Conservation (phyloP, 2,329 filamentous ascomycete genomes). For the Aspergillus udagawae region DNA sequence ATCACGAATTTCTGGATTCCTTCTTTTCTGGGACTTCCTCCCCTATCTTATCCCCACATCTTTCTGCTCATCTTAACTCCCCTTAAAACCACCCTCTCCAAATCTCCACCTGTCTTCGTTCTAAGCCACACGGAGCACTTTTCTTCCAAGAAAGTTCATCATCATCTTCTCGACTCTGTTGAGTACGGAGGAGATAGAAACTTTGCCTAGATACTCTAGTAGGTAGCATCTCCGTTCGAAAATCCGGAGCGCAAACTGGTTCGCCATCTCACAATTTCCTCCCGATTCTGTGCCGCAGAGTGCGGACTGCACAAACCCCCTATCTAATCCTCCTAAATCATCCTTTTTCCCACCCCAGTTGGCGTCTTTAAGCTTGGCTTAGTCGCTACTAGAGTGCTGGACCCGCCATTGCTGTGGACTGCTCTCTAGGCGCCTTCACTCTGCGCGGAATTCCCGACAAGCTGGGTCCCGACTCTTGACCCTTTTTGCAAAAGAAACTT, state of each 20-base stretch:
- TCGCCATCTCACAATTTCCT: not conserved
- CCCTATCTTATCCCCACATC: not conserved
- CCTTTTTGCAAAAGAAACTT: conserved; percentile 25
- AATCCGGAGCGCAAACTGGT: not conserved
- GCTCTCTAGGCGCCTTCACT: conserved; percentile 20
- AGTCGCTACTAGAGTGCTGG: conserved; percentile 15
- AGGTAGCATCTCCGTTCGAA: not conserved
- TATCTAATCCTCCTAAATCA: conserved; percentile 17
- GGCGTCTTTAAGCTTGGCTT: conserved; percentile 26
- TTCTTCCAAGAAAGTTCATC: not conserved
- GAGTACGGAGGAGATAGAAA: not conserved
- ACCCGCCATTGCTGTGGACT: conserved; percentile 26
- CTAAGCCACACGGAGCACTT: not conserved
- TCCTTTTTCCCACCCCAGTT: conserved; percentile 16
- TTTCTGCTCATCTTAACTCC: not conserved
- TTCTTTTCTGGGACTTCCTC: not conserved
- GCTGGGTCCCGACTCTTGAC: conserved; percentile 25
- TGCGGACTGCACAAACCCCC: conserved; percentile 2
- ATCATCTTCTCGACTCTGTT: not conserved
- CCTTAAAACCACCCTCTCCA: not conserved
- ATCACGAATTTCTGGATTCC: not conserved
- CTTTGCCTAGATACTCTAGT: not conserved
- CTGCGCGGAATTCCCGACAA: conserved; percentile 23
- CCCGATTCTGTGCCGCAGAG: not conserved
- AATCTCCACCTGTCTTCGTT: not conserved